A percentile compares a stretch with the other conserved stretches of the same genome.
Evolutionary conservation across 1,284 basidiomycete species (phyloP).

Genomic region (Heimioporus punctisporus): DNA sequence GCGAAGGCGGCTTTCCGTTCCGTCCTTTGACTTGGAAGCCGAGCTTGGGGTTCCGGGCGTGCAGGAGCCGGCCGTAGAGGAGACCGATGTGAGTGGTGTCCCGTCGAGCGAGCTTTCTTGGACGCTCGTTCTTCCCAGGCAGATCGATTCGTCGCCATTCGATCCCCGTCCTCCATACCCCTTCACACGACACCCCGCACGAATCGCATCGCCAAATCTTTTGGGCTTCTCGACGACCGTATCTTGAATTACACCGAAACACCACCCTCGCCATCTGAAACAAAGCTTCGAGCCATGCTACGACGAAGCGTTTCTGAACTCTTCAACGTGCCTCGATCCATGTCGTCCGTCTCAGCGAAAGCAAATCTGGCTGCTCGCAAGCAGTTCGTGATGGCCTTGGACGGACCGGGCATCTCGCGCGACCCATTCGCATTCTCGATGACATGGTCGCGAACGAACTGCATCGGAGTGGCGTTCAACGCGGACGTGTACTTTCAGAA

Average conservation of each 20-base stretch:
- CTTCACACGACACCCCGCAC: constrained; percentile 49
- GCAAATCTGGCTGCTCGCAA: constrained; percentile 44
- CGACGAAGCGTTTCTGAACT: constrained; percentile 43
- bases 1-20: constrained; percentile 32
- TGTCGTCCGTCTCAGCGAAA: constrained; percentile 41
- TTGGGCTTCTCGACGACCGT: constrained; percentile 48
- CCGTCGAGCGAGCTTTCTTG: constrained; percentile 1
- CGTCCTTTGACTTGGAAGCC: constrained; percentile 32
- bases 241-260: constrained; percentile 42
- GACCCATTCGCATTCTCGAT: constrained; percentile 50
- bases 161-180: constrained; percentile 39
- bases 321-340: constrained; percentile 33
- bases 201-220: constrained; percentile 47
- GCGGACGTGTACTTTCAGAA: constrained; percentile 51
- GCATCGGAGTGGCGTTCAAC: constrained; percentile 50
- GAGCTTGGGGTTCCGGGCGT: constrained; percentile 16
- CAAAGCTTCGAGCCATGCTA: constrained; percentile 34
- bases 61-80: constrained; percentile 27
- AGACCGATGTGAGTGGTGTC: constrained; percentile 28
- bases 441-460: constrained; percentile 45
- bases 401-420: constrained; percentile 49
- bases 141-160: constrained; percentile 47
- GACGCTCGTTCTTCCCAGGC: constrained; percentile 32
- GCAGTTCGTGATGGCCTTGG: constrained; percentile 51
- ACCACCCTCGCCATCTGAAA: constrained; percentile 25